Conservation (phyloP, 2,329 filamentous ascomycete species). For the Apiospora pterosperma region DNA sequence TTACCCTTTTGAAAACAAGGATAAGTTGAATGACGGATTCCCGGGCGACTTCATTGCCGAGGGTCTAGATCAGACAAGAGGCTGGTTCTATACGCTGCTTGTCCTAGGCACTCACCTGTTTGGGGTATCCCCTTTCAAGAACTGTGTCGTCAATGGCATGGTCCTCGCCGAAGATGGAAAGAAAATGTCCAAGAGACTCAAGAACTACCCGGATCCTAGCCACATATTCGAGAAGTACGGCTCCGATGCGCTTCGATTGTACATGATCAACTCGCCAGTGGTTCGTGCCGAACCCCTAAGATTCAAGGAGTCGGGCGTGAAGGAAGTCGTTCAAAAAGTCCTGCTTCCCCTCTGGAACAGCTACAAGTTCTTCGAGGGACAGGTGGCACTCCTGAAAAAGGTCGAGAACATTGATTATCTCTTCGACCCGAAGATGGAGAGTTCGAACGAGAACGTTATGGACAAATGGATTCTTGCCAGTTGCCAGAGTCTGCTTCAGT, state of each 20-base stretch:
- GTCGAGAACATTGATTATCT: slow-evolving; percentile 71
- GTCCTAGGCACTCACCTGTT: slow-evolving; percentile 88
- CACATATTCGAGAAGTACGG: slow-evolving; percentile 85
- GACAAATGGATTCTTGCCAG: slow-evolving; percentile 93
- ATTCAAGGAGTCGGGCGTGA: slow-evolving; percentile 90
- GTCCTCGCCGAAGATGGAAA: slow-evolving; percentile 93
- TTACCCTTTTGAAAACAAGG: slow-evolving; percentile 87
- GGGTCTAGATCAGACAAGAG: slow-evolving; percentile 87
- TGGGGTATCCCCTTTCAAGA: slow-evolving; percentile 82
- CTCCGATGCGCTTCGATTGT: slow-evolving; percentile 88
- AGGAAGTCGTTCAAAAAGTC: slow-evolving; percentile 91
- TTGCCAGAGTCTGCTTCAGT: slow-evolving; percentile 85
- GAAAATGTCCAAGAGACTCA: slow-evolving; percentile 97
- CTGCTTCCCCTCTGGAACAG: slow-evolving; percentile 92
- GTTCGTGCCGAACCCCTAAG: slow-evolving; percentile 86
- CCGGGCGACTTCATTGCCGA: slow-evolving; percentile 94
- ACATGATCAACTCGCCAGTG: slow-evolving; percentile 94
- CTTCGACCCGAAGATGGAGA: slow-evolving; percentile 73
- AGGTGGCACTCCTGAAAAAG: slow-evolving; percentile 84
- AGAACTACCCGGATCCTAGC: slow-evolving; percentile 90
- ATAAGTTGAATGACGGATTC: slow-evolving; percentile 76
- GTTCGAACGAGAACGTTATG: slow-evolving; percentile 85
- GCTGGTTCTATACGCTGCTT: slow-evolving; percentile 94
- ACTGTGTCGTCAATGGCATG: slow-evolving; percentile 94
- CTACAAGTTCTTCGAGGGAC: slow-evolving; percentile 93